Evolutionary conservation across 768 basidiomycete genomes (phyloP), one percentile per base, ranked within the genome.

Genomic region (Russula lepida): DNA sequence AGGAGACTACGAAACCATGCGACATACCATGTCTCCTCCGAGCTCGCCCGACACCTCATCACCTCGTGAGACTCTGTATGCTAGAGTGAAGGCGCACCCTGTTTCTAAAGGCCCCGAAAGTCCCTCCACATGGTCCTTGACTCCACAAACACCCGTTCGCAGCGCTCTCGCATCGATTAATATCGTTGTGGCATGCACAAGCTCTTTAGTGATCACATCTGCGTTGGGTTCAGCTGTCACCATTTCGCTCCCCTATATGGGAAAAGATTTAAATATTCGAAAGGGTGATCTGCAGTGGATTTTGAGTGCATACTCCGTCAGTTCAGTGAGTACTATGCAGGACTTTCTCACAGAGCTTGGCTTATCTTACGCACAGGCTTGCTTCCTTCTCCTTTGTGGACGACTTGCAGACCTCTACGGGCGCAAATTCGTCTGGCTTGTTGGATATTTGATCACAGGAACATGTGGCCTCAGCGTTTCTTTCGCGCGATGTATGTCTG

Each of bases 371-470:
- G 15, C 25, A 12, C 61, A 89, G 89, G 89, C 86, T 8, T 93
- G 91, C 67, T 75, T 92, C 12, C 79, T 92, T 3, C 76, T 93
- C 11, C 79, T 90, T 13, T 84, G 82, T 28, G 92, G 92, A 0
- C 78, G 89, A n/a, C 71, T 93, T 1, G 89, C 90, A 1, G 92
- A 93, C 69, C 72, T 89, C 2, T 84, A 86, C 64, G 91, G 92
- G 1, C 79, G 89, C 33, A 91, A 88, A 67, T 78, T 75, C 35
- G 77, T 77, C 0, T 95, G 91, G 70, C 58, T 86, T 6, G 11
- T 75, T 4, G 92, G 92, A 2, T 81, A 83, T 32, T 8, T 74
- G 4, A 74, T 79, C 58, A 78, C 86, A 39, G 69, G 76, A 8
- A 75, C 77, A 0, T 86, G 87, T 62, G 80, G 84, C 0, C 68